Evolutionary conservation across 306 rosid species (phyloP).

Genomic region (Cucurbita ficifolia): DNA sequence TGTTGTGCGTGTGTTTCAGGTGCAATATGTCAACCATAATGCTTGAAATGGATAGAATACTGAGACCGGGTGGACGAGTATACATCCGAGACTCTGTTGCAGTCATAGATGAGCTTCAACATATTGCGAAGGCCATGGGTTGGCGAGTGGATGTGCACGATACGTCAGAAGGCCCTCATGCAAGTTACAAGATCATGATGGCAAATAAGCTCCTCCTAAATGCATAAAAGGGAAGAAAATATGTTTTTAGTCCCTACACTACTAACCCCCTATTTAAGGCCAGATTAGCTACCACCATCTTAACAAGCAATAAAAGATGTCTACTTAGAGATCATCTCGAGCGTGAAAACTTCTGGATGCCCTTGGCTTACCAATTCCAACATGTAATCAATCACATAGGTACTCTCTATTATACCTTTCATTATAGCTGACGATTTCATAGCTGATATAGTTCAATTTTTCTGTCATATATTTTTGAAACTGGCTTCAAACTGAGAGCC

Average conservation of each 20-base stretch:
- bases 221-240: neutral
- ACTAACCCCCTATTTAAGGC: neutral
- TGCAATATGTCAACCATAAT: slow-evolving; percentile 69
- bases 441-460: neutral
- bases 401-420: neutral
- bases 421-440: neutral
- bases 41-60: slow-evolving; percentile 82
- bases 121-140: slow-evolving; percentile 52
- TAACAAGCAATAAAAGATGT: neutral
- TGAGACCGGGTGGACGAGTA: slow-evolving; percentile 73
- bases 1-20: slow-evolving; percentile 20
- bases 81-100: slow-evolving; percentile 56
- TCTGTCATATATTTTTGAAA: neutral
- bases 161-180: slow-evolving; percentile 80
- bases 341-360: neutral
- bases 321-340: neutral
- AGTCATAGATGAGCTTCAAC: slow-evolving; percentile 41
- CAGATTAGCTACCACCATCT: neutral
- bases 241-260: neutral
- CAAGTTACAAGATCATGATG: slow-evolving; percentile 65
- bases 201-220: slow-evolving; percentile 49
- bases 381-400: slow-evolving; percentile 3
- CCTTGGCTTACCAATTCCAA: neutral
- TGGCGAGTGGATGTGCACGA: slow-evolving; percentile 24
- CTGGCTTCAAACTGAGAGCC: neutral